Conservation (phyloP, 2,329 filamentous ascomycete genomes). For the Botrytis porri region DNA sequence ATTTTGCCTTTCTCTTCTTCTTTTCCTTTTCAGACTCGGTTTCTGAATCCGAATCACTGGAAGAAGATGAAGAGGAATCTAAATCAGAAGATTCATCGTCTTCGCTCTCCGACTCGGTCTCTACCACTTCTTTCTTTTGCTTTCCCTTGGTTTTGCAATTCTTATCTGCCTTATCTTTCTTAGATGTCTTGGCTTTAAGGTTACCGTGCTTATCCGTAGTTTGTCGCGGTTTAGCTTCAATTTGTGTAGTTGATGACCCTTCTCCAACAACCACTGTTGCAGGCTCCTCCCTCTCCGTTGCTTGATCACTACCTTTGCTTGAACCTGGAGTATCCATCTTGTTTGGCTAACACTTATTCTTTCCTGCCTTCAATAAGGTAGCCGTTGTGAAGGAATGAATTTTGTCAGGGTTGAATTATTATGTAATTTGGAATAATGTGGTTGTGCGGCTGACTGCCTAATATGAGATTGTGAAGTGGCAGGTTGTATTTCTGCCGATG, state of each 20-base stretch:
- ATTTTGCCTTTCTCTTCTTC: slow-evolving; percentile 39
- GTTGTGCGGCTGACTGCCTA: neutral
- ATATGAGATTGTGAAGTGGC: neutral
- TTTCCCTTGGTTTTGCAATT: slow-evolving; percentile 17
- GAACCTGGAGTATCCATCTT: slow-evolving; percentile 35
- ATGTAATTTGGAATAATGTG: neutral
- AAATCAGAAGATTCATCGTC: slow-evolving; percentile 6
- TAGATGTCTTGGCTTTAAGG: slow-evolving; percentile 31
- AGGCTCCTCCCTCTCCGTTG: slow-evolving; percentile 29
- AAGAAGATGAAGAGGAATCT: slow-evolving; percentile 14
- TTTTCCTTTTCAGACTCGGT: slow-evolving; percentile 39
- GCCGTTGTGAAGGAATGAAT: neutral
- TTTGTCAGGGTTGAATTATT: neutral
- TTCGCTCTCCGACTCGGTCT: slow-evolving; percentile 20
- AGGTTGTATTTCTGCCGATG: slow-evolving; percentile 6
- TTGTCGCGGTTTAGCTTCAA: slow-evolving; percentile 31
- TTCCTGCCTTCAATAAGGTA: neutral
- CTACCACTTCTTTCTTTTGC: slow-evolving; percentile 19
- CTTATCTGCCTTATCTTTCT: slow-evolving; percentile 28
- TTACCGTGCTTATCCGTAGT: slow-evolving; percentile 25
- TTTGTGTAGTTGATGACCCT: slow-evolving; percentile 24
- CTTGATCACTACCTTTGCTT: slow-evolving; percentile 29
- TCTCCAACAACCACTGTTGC: slow-evolving; percentile 25
- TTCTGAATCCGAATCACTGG: slow-evolving; percentile 32
- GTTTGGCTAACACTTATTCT: neutral